Evolutionary conservation across 805 yeast species (phyloP).

Genomic region (Yarrowia bubula): DNA sequence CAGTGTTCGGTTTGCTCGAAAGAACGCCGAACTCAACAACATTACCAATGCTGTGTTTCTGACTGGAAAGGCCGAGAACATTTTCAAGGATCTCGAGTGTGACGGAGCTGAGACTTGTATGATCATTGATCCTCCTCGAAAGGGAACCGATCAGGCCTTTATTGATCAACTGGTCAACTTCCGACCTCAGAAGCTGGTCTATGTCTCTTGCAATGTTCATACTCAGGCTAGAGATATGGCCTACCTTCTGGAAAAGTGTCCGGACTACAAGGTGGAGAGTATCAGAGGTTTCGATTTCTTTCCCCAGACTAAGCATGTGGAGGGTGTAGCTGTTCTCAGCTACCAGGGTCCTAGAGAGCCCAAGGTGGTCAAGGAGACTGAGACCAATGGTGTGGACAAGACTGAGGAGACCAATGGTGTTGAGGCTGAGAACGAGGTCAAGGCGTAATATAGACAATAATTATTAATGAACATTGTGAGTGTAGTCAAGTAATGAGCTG

Average conservation of each 20-base stretch:
- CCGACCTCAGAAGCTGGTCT: slow-evolving; percentile 83
- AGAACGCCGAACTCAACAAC: slow-evolving; percentile 73
- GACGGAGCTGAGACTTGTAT: slow-evolving; percentile 79
- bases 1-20: slow-evolving; percentile 80
- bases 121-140: slow-evolving; percentile 94
- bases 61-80: slow-evolving; percentile 88
- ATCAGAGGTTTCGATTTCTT: slow-evolving; percentile 94
- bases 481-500: too few species aligned
- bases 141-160: slow-evolving; percentile 90
- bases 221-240: slow-evolving; percentile 94
- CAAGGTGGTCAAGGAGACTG: not conserved
- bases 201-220: slow-evolving; percentile 95
- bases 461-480: too few species aligned
- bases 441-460: too few species aligned
- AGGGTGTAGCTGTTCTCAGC: slow-evolving; percentile 71
- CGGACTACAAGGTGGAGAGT: slow-evolving; percentile 69
- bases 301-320: slow-evolving; percentile 93
- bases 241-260: slow-evolving; percentile 65
- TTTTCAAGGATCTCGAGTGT: slow-evolving; percentile 63
- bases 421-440: too few species aligned
- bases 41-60: slow-evolving; percentile 78
- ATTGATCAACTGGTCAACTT: slow-evolving; percentile 80
- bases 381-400: not conserved
- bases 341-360: not conserved
- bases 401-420: not conserved